phyloP scores from a whole-genome alignment of 305 asterid species.

The Plantago rigida region DNA sequence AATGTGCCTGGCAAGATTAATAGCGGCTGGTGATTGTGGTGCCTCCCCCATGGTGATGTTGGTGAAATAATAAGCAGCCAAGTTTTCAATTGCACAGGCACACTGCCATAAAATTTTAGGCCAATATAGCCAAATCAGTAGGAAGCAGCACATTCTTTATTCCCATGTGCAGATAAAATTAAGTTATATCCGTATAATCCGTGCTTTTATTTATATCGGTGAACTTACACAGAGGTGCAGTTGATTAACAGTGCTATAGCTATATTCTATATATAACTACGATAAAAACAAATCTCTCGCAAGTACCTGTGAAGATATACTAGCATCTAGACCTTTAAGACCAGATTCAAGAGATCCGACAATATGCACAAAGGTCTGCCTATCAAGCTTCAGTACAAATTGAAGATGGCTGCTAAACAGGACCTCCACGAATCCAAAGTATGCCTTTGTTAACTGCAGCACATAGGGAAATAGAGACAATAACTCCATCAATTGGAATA shows the following conservation, averaged over 20 bases:
- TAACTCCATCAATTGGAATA: slow-evolving; percentile 13
- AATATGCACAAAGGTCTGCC: slow-evolving; percentile 74
- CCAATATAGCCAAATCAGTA: slow-evolving; percentile 11
- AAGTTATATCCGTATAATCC: not conserved
- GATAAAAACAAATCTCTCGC: slow-evolving; percentile 5
- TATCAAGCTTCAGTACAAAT: slow-evolving; percentile 65
- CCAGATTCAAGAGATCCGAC: slow-evolving; percentile 92
- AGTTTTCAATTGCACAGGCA: slow-evolving; percentile 78
- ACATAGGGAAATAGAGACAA: slow-evolving; percentile 26
- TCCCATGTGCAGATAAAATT: not conserved
- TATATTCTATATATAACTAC: not conserved
- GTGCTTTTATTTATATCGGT: slow-evolving; percentile 3
- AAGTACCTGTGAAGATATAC: slow-evolving; percentile 84
- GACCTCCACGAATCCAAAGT: slow-evolving; percentile 82
- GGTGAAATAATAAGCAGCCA: slow-evolving; percentile 82
- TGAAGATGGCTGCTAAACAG: slow-evolving; percentile 69
- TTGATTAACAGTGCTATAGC: slow-evolving; percentile 2
- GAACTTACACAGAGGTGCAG: slow-evolving; percentile 12
- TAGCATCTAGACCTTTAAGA: slow-evolving; percentile 78
- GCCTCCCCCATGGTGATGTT: slow-evolving; percentile 72
- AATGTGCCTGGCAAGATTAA: slow-evolving; percentile 70
- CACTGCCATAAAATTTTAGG: slow-evolving; percentile 46
- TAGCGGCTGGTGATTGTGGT: slow-evolving; percentile 63
- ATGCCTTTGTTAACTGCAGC: slow-evolving; percentile 85
- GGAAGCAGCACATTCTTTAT: not conserved